Evolutionary conservation across 1,139 yeast genomes (phyloP).

Genomic region (Yamadazyma blattariae): DNA sequence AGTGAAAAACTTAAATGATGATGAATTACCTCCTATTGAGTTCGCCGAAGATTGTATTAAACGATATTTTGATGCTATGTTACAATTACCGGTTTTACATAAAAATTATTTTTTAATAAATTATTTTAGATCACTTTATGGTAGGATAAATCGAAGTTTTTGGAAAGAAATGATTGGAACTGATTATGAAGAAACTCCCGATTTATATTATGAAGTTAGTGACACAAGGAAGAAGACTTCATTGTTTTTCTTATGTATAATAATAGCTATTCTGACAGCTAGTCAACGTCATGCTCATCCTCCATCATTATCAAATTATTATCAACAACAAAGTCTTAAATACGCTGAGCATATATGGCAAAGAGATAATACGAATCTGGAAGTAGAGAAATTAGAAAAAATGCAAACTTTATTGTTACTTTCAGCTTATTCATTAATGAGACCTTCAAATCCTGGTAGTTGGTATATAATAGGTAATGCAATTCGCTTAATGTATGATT

Average conservation of each 20-base stretch:
- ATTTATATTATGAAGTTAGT: not conserved
- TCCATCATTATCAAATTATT: conserved; percentile 60
- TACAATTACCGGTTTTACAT: conserved; percentile 78
- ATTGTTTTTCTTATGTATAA: conserved; percentile 63
- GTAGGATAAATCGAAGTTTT: conserved; percentile 45
- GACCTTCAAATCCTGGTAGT: conserved; percentile 78
- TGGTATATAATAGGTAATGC: conserved; percentile 87
- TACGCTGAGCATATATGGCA: conserved; percentile 54
- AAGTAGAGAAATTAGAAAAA: conserved; percentile 61
- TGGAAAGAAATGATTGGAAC: conserved; percentile 7
- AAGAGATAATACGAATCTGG: conserved; percentile 22
- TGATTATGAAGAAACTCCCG: not conserved
- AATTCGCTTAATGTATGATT: conserved; percentile 70
- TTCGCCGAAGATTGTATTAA: conserved; percentile 65
- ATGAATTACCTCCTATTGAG: conserved; percentile 57
- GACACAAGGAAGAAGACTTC: conserved; percentile 5
- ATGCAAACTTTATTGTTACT: conserved; percentile 67
- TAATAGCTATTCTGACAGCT: conserved; percentile 78
- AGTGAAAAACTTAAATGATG: conserved; percentile 1
- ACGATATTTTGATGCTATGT: conserved; percentile 67
- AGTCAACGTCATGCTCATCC: conserved; percentile 68
- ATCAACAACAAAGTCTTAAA: conserved; percentile 62
- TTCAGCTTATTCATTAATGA: conserved; percentile 66
- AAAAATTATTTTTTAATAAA: conserved; percentile 64
- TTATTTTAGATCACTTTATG: conserved; percentile 75